Base-by-base conservation (phyloP, 1,284 basidiomycete species). In the Sutorius eximius region DNA sequence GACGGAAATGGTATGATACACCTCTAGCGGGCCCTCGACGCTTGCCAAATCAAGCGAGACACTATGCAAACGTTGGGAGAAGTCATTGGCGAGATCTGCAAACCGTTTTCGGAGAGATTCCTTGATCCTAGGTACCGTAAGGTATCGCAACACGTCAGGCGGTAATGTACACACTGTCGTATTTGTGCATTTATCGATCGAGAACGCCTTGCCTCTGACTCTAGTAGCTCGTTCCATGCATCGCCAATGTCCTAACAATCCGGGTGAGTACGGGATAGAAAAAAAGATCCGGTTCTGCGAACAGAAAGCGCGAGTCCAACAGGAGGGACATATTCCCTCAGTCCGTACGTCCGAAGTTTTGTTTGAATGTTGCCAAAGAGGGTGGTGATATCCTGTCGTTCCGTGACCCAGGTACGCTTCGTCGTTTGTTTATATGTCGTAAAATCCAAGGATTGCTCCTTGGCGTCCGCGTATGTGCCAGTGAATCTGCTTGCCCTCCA, bases 291-390 rank as follows among this genome's bases (percentile, higher is more conserved):
- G 11, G 16, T 16, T 45, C 27, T 54, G 73, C 81, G 44, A 59
- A 85, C 85, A 49, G 79, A 74, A 42, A 89, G 77, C 18, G 83
- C 73, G 16, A 94, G 72, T 1, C 91, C 93, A 10, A 74, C 69
- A 5, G 85, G 83, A n/a, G 95, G 93, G 18, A 87, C 78, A 72
- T 95, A 98, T 62, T 90, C 85, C 50, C 85, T 77, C 58, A 98
- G 69, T 12, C 89, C 86, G 74, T 98, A 98, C 15, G 95, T 98
- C 69, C 83, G 85, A 59, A 99, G 76, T 72, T 98, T 98, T 2
- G 94, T 98, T 71, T 95, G 92, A 36, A 99, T 89, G 67, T 98
- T 98, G 5, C 91, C 87, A 62, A 98, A 91, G 13, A 98, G 79
- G 2, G 91, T 93, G 3, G 88, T 85, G 8, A 98, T 77, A 60